Percentiles rank a stretch among this genome's conserved stretches.
Evolutionary conservation across 768 basidiomycete species (phyloP).

Genomic region (Trametes meyenii): DNA sequence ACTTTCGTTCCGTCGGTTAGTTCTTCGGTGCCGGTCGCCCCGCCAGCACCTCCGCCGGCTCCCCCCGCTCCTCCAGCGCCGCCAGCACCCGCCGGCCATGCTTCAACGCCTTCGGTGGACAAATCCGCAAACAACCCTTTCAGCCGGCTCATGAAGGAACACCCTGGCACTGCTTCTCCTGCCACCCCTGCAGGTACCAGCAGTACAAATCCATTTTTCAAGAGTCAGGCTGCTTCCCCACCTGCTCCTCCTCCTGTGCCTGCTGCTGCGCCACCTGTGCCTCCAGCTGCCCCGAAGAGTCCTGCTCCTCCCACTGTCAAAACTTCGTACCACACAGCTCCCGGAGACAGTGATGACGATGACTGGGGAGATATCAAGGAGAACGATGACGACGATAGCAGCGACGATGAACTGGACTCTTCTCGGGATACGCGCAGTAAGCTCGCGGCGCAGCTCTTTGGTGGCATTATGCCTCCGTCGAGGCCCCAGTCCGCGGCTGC

Average conservation of each 20-base stretch:
- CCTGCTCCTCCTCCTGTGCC: constrained; percentile 40
- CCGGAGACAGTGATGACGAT: constrained; percentile 64
- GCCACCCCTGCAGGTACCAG: constrained; percentile 43
- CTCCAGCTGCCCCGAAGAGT: constrained; percentile 48
- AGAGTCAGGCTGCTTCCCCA: constrained; percentile 46
- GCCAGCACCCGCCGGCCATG: constrained; percentile 32
- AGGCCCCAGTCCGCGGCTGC: constrained; percentile 59
- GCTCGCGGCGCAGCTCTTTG: constrained; percentile 82
- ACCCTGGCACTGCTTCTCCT: constrained; percentile 39
- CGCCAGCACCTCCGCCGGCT: constrained; percentile 31
- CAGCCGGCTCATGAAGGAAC: constrained; percentile 62
- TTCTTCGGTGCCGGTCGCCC: not conserved
- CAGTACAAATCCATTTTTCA: constrained; percentile 79
- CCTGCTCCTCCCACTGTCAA: constrained; percentile 58
- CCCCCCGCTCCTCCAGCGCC: constrained; percentile 42
- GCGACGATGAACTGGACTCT: constrained; percentile 77
- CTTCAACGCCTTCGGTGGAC: constrained; percentile 38
- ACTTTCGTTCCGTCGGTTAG: constrained; percentile 1
- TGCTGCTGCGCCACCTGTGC: constrained; percentile 34
- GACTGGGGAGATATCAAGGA: constrained; percentile 89
- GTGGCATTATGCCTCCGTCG: constrained; percentile 60
- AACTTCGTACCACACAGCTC: constrained; percentile 63
- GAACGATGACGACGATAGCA: constrained; percentile 66
- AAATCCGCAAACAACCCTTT: constrained; percentile 81
- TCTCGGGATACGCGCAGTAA: constrained; percentile 65